These are phyloP conservation scores for Trichophyton schoenleinii DNA, from an alignment of 2,329 filamentous ascomycete species.

Conservation along the genomic window DNA sequence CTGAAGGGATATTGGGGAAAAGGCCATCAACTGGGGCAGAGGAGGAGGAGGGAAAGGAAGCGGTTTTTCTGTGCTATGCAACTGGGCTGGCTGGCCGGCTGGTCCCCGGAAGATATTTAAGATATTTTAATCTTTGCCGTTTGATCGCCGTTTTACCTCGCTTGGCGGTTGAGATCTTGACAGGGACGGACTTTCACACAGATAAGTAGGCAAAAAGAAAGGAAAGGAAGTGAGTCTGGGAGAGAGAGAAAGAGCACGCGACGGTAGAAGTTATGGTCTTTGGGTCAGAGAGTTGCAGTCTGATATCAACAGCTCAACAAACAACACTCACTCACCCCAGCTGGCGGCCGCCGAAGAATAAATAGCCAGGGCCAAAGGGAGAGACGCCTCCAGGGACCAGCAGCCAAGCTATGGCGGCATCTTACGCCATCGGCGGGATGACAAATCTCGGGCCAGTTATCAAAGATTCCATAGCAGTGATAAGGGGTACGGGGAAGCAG, in stretches of 20 bases:
- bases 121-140: background rate
- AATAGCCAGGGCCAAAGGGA: no score
- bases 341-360: background rate
- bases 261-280: background rate
- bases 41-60: background rate
- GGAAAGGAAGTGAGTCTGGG: background rate
- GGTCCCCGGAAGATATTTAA: background rate
- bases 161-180: background rate
- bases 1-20: constrained; percentile 38
- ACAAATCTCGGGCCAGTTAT: background rate
- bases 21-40: constrained; percentile 19
- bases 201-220: background rate
- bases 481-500: background rate
- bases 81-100: no score
- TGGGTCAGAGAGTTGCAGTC: background rate
- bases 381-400: background rate
- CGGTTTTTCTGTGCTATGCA: background rate
- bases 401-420: background rate
- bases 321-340: background rate
- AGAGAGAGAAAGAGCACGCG: background rate
- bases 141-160: background rate
- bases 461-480: background rate
- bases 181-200: background rate
- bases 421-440: background rate
- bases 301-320: background rate